Base-by-base conservation (phyloP, 2,329 filamentous ascomycete genomes). In the Fusarium fracticaudum region DNA sequence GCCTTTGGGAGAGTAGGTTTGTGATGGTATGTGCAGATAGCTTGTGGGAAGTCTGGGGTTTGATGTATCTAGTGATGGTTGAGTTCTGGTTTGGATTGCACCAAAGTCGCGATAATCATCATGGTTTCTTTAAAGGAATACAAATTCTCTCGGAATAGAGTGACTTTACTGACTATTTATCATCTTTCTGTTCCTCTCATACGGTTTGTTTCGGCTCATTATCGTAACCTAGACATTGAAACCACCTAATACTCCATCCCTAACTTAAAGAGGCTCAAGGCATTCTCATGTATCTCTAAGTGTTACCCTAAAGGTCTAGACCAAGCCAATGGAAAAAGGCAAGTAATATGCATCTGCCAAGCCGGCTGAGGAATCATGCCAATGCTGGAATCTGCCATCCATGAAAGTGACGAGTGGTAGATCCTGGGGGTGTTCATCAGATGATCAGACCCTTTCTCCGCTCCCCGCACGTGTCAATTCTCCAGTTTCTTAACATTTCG, bases 91-190 rank as follows among this genome's bases (percentile, higher is more conserved):
- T 33, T 12, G 6, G 8, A 11, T 8, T 24, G 15, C 17, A 20
- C 8, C 12, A 11, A 8, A 31, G 29, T 5, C 10, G 2, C 17
- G 7, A 6, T 20, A 14, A 18, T 51, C 15, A 6, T 14, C 4
- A 1, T 20, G 12, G 1, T 6, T 11, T 0, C 6, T 17, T 33
- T 1, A 5, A 14, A 2, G 31, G 5, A 33, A 33, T 14, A 6
- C 31, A 33, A 17, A 0, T 22, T 15, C 8, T 54, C 12, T 6
- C 2, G 8, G 7, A 48, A 26, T 2, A 3, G 2, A 22, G 10
- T 17, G n/a, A 17, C 4, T 15, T 11, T 22, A 11, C n/a, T 14
- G 5, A 2, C n/a, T 54, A 54, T 38, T 54, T 40, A 54, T 54
- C 20, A n/a, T 9, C 11, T 29, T 40, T 18, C 14, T 18, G 4